Conservation (phyloP, 2,329 filamentous ascomycete species). For the Cladosporium sp. region DNA sequence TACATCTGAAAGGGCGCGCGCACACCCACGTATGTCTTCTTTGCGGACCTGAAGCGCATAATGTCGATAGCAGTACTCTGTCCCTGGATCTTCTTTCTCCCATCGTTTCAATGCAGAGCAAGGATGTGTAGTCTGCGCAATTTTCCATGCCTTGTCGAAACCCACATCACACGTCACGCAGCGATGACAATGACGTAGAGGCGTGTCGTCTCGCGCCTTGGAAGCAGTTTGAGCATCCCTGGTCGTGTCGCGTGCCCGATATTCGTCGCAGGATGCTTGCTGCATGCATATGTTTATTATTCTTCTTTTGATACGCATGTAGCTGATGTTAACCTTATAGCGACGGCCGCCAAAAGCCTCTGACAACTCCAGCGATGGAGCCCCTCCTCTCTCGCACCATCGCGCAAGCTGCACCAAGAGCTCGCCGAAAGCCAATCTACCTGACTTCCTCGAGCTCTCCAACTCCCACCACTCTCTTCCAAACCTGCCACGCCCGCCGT, state of each 20-base stretch:
- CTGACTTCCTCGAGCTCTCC: neutral
- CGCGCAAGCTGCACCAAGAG: slow-evolving; percentile 28
- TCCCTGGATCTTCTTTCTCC: neutral
- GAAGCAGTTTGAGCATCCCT: neutral
- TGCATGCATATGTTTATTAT: neutral
- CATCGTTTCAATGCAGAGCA: neutral
- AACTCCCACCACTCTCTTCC: neutral
- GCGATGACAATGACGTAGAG: neutral
- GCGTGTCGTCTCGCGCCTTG: neutral
- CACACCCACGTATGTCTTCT: neutral
- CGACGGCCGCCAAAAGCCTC: neutral
- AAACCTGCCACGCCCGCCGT: neutral
- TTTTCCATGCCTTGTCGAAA: neutral
- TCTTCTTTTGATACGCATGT: neutral
- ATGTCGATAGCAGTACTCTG: neutral
- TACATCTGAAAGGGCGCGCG: neutral
- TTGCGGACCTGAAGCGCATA: neutral
- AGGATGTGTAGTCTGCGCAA: neutral
- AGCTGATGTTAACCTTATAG: neutral
- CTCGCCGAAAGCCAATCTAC: slow-evolving; percentile 14
- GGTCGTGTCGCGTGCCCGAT: slow-evolving; percentile 3
- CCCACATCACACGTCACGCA: neutral
- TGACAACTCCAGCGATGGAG: slow-evolving; percentile 26
- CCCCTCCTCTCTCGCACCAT: slow-evolving; percentile 31
- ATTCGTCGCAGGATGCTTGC: neutral